phyloP scores from a whole-genome alignment of 2,329 filamentous ascomycete species.

The Talaromyces sp. region DNA sequence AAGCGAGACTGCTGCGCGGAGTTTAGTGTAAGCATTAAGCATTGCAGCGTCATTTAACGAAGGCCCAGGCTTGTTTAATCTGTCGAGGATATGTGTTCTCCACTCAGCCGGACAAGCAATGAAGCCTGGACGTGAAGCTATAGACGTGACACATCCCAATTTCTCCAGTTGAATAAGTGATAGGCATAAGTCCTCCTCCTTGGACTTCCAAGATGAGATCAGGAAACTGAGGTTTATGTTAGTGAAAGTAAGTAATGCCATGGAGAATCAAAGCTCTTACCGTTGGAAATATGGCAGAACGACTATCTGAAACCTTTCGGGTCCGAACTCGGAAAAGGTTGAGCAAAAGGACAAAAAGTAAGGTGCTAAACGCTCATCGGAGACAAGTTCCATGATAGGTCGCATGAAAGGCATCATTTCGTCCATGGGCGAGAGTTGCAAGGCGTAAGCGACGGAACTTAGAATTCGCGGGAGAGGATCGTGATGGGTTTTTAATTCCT shows the following conservation, averaged over 20 bases:
- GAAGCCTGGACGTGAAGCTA: conserved; percentile 39
- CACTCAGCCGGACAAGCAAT: conserved; percentile 49
- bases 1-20: conserved; percentile 59
- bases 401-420: conserved; percentile 67
- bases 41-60: conserved; percentile 61
- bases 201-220: conserved; percentile 63
- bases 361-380: conserved; percentile 60
- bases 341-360: conserved; percentile 85
- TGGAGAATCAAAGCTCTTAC: no score
- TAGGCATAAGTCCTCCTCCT: conserved; percentile 67
- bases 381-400: conserved; percentile 62
- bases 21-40: conserved; percentile 63
- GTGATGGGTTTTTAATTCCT: conserved; percentile 25
- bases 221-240: conserved; percentile 77
- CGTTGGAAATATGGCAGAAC: conserved; percentile 77
- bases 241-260: no score
- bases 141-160: conserved; percentile 50
- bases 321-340: conserved; percentile 69
- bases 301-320: conserved; percentile 71
- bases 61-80: conserved; percentile 52
- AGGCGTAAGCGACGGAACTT: conserved; percentile 57
- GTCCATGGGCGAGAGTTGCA: conserved; percentile 76
- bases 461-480: conserved; percentile 38
- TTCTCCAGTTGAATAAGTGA: conserved; percentile 60
- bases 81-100: conserved; percentile 68